phyloP scores from a whole-genome alignment of 2,329 filamentous ascomycete genomes.

The Diaporthe velutina region DNA sequence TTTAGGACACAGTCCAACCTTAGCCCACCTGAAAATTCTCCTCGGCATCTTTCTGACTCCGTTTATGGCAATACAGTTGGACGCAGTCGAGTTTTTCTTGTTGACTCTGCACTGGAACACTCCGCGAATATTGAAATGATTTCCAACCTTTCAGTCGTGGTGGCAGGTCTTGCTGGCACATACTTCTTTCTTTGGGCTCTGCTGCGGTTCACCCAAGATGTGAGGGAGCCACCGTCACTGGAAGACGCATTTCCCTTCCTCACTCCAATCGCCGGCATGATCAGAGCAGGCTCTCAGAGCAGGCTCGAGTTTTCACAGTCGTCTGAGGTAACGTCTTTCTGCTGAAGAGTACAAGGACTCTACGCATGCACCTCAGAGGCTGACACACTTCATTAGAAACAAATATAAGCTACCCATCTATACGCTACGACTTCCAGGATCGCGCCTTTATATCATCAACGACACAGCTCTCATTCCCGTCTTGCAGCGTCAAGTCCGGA shows the following conservation, averaged over 20 bases:
- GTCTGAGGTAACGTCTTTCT: background rate
- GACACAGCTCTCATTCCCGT: constrained; percentile 43
- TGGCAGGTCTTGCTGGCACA: background rate
- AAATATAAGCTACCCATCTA: constrained; percentile 44
- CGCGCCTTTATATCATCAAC: constrained; percentile 46
- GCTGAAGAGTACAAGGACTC: background rate
- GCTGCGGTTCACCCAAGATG: constrained; percentile 21
- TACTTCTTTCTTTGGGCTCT: background rate
- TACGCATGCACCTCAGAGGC: background rate
- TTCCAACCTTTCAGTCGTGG: background rate
- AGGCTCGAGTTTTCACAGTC: background rate
- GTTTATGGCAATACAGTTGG: background rate
- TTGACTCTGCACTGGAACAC: background rate
- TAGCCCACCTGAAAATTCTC: background rate
- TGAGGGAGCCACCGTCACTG: constrained; percentile 1
- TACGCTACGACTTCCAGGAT: constrained; percentile 45
- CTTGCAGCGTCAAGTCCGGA: constrained; percentile 39
- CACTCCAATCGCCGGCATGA: background rate
- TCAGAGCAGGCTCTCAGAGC: background rate
- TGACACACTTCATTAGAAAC: constrained; percentile 35
- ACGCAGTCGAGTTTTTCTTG: background rate
- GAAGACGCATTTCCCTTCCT: constrained; percentile 5
- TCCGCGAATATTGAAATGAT: background rate
- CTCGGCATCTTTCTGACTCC: background rate
- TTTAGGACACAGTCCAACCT: background rate